phyloP scores from a whole-genome alignment of 495 filamentous ascomycete species.

The Penicillium flavigenum region DNA sequence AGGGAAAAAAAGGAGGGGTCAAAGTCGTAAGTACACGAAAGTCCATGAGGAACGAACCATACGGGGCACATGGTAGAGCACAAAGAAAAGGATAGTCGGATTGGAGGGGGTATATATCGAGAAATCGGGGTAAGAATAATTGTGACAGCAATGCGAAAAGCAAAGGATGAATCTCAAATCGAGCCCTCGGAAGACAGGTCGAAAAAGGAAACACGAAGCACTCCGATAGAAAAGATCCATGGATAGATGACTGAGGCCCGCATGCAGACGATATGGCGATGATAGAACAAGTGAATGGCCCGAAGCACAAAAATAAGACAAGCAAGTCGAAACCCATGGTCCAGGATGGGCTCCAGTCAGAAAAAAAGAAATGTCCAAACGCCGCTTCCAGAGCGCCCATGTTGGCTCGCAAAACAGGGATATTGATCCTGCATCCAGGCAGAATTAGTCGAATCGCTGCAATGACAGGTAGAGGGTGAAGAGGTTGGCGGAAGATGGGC shows the following conservation, averaged over 20 bases:
- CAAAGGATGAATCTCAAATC: not conserved
- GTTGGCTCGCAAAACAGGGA: constrained; percentile 6
- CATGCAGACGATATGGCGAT: not conserved
- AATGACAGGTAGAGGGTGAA: constrained; percentile 4
- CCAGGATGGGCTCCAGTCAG: constrained; percentile 13
- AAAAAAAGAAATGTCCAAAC: constrained; percentile 22
- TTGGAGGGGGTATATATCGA: constrained; percentile 29
- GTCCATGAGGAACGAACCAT: constrained; percentile 20
- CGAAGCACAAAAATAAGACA: constrained; percentile 1
- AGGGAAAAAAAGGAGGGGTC: constrained; percentile 6
- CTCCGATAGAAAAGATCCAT: not conserved
- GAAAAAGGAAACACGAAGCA: not conserved
- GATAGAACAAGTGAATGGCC: not conserved
- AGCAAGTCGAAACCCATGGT: constrained; percentile 7
- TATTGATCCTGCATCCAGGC: constrained; percentile 23
- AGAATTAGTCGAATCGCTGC: constrained; percentile 17
- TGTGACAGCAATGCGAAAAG: constrained; percentile 11
- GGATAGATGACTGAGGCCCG: not conserved
- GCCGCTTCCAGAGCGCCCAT: constrained; percentile 25
- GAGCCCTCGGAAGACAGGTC: not conserved
- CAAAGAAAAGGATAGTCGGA: constrained; percentile 15
- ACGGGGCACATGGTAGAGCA: constrained; percentile 13
- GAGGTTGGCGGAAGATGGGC: not conserved
- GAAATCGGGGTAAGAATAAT: constrained; percentile 12
- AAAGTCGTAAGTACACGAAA: constrained; percentile 28